These are phyloP conservation scores for Agaricus blazei DNA, from an alignment of 768 basidiomycete genomes.

Conservation along the genomic window DNA sequence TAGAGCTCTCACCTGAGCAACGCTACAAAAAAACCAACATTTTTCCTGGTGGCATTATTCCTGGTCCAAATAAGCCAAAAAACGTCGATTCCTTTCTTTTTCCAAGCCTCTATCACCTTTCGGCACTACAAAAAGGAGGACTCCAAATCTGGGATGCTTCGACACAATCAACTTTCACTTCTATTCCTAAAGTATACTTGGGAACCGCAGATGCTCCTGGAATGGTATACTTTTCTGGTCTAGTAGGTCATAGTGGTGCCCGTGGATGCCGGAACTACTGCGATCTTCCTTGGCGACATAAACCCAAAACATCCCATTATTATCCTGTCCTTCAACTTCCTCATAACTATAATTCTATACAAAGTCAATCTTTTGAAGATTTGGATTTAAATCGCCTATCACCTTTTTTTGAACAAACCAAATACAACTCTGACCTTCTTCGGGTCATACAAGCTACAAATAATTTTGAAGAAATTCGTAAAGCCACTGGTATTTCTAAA, in stretches of 20 bases:
- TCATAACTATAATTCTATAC: constrained; percentile 17
- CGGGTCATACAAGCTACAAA: constrained; percentile 3
- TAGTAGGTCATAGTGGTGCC: constrained; percentile 25
- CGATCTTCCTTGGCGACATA: background rate
- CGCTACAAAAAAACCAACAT: constrained; percentile 22
- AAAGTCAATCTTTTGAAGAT: background rate
- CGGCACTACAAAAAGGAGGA: constrained; percentile 24
- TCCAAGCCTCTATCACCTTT: constrained; percentile 26
- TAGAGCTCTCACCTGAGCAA: constrained; percentile 19
- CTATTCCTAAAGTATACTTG: constrained; percentile 16
- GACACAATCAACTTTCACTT: constrained; percentile 11
- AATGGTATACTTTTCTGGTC: constrained; percentile 24
- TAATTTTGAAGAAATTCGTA: constrained; percentile 19
- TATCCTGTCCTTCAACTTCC: constrained; percentile 27
- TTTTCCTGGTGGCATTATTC: constrained; percentile 19
- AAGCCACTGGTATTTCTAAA: constrained; percentile 29
- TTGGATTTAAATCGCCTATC: background rate
- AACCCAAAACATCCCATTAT: constrained; percentile 15
- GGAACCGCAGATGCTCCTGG: constrained; percentile 30
- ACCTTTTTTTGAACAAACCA: background rate
- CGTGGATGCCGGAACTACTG: constrained; percentile 11
- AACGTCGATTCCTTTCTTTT: constrained; percentile 29
- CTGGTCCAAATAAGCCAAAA: constrained; percentile 26
- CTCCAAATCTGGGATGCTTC: constrained; percentile 25
- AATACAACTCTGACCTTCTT: background rate